Percentiles rank a stretch among this genome's conserved stretches.
Conservation (phyloP, 257 asterid genomes). For the Asclepias syriaca region DNA sequence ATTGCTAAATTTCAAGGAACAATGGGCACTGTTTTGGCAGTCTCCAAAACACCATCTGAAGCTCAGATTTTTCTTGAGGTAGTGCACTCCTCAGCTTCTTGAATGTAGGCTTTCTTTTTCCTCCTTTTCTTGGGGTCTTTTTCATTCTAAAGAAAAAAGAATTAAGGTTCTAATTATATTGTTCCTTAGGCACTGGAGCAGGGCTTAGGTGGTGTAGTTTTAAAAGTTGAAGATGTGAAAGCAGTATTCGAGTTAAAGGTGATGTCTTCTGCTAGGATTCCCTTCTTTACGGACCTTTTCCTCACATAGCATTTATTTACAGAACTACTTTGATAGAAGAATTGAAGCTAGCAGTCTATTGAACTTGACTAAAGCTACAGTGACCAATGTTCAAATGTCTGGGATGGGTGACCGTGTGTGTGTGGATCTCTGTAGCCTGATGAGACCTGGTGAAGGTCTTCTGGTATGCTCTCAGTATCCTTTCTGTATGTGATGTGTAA, state of each 20-base stretch:
- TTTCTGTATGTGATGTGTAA: slow-evolving; percentile 8
- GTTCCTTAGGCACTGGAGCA: slow-evolving; percentile 75
- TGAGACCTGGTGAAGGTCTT: slow-evolving; percentile 96
- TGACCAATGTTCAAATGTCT: slow-evolving; percentile 55
- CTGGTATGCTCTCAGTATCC: slow-evolving; percentile 46
- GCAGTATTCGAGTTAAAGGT: slow-evolving; percentile 76
- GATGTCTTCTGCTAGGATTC: slow-evolving; percentile 9
- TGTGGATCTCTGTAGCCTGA: slow-evolving; percentile 89
- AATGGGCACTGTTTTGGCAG: slow-evolving; percentile 55
- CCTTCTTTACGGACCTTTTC: slow-evolving; percentile 12
- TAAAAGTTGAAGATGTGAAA: slow-evolving; percentile 64
- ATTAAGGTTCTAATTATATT: slow-evolving; percentile 11
- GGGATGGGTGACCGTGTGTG: slow-evolving; percentile 97
- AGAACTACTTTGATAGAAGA: slow-evolving; percentile 75
- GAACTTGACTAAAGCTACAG: slow-evolving; percentile 51
- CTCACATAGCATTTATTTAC: slow-evolving; percentile 22
- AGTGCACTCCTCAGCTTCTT: slow-evolving; percentile 4
- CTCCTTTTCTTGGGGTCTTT: not conserved
- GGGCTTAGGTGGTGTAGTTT: slow-evolving; percentile 81
- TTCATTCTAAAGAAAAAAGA: not conserved
- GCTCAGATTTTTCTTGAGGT: slow-evolving; percentile 83
- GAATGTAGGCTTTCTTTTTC: not conserved
- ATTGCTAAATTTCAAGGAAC: slow-evolving; percentile 78
- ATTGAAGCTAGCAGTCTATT: slow-evolving; percentile 42
- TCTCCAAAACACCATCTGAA: slow-evolving; percentile 66